Evolutionary conservation across 495 filamentous ascomycete species (phyloP).

Genomic region (Aspergillus steynii): DNA sequence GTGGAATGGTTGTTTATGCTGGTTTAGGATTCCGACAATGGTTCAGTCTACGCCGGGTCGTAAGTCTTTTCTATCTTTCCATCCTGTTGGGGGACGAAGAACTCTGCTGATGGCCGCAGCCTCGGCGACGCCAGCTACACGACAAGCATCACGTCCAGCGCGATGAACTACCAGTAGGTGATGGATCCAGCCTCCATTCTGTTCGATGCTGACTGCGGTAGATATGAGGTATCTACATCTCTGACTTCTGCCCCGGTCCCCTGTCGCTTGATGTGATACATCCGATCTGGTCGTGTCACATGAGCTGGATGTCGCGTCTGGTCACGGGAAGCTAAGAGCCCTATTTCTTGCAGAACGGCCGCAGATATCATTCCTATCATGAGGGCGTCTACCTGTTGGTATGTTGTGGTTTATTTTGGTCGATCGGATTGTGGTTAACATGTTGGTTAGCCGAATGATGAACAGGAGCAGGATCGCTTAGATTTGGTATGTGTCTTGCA

Average conservation of each 20-base stretch:
- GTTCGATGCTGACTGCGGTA: conserved; percentile 5
- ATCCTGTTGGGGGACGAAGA: conserved; percentile 8
- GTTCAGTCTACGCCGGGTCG: conserved; percentile 34
- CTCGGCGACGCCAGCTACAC: conserved; percentile 35
- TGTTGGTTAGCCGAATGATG: conserved; percentile 38
- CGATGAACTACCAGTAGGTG: conserved; percentile 46
- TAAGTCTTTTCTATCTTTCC: conserved; percentile 18
- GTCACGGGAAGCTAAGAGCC: neutral
- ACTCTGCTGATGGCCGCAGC: conserved; percentile 6
- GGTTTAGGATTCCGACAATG: conserved; percentile 25
- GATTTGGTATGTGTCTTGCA: conserved; percentile 56
- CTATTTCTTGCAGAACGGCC: conserved; percentile 31
- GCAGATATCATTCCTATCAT: conserved; percentile 34
- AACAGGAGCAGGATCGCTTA: conserved; percentile 68
- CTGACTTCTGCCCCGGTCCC: neutral
- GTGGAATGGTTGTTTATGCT: conserved; percentile 4
- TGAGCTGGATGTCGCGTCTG: no score
- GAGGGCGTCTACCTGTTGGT: conserved; percentile 35
- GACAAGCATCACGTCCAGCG: conserved; percentile 40
- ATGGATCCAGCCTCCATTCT: neutral
- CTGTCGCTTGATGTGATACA: neutral
- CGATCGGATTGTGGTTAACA: neutral
- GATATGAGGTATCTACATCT: conserved; percentile 36
- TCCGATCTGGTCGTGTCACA: no score
- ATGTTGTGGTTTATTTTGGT: conserved; percentile 4